phyloP scores from a whole-genome alignment of 148 eudicot genomes.

The Rhododendron ferrugineum region DNA sequence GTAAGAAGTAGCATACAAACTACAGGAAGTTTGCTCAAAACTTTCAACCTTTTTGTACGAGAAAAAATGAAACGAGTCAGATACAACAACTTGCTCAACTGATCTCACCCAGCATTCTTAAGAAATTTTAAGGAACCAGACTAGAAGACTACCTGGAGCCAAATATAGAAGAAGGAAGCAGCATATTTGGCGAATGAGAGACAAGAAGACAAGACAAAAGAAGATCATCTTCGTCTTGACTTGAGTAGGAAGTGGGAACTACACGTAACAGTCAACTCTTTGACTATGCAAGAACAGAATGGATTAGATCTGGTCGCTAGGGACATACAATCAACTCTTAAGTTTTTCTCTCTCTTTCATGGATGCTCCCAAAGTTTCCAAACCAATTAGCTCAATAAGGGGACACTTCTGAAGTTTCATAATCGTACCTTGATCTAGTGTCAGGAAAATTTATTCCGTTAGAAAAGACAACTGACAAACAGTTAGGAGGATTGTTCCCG shows the following conservation, averaged over 20 bases:
- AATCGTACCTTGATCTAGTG: neutral
- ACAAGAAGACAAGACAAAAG: neutral
- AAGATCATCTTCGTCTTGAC: neutral
- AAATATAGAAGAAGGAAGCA: neutral
- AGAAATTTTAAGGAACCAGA: neutral
- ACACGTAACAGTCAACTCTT: neutral
- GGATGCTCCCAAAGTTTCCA: neutral
- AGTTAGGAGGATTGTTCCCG: neutral
- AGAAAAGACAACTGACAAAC: neutral
- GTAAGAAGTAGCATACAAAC: neutral
- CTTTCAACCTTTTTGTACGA: neutral
- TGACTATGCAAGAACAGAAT: neutral
- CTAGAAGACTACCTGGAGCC: neutral
- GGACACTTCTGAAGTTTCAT: neutral
- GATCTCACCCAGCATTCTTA: neutral
- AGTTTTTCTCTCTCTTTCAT: neutral
- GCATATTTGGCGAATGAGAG: neutral
- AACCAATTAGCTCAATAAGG: neutral
- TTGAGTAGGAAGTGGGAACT: neutral
- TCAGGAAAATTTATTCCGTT: neutral
- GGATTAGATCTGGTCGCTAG: neutral
- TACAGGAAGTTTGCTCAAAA: neutral
- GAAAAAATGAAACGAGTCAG: neutral
- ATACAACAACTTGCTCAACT: neutral
- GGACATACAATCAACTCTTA: neutral